Evolutionary conservation across 164 flowering plant species (phyloP).

Genomic region (Magnolia kwangsiensis): DNA sequence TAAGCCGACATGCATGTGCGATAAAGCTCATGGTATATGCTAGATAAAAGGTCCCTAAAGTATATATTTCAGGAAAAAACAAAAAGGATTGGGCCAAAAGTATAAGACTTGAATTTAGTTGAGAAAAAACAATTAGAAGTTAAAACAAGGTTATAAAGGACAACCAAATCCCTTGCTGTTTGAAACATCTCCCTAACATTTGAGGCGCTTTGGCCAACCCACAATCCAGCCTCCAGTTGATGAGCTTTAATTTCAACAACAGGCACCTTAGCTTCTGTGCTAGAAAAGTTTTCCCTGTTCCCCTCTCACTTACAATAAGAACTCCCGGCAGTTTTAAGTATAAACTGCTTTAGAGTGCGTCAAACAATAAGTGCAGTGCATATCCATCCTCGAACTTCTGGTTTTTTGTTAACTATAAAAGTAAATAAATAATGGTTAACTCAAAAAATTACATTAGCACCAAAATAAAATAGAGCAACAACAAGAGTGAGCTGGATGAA

Average conservation of each 20-base stretch:
- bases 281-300: slow-evolving; percentile 92
- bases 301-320: slow-evolving; percentile 95
- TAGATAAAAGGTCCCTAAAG: neutral
- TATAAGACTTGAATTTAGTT: neutral
- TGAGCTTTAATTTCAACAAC: slow-evolving; percentile 83
- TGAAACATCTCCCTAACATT: slow-evolving; percentile 93
- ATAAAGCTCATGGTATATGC: neutral
- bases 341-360: neutral
- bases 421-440: neutral
- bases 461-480: too few relatives aligned
- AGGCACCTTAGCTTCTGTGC: slow-evolving; percentile 97
- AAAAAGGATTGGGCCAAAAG: neutral
- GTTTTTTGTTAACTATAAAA: neutral
- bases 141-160: slow-evolving; percentile 7
- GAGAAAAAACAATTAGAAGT: neutral
- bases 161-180: slow-evolving; percentile 93
- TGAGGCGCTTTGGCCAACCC: slow-evolving; percentile 98
- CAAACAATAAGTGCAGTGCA: neutral
- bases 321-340: slow-evolving; percentile 65
- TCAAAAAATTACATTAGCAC: too few relatives aligned
- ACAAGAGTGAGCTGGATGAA: too few relatives aligned
- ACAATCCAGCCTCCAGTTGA: slow-evolving; percentile 84
- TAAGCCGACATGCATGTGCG: too few relatives aligned
- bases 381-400: neutral
- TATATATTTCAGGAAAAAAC: neutral